These are phyloP conservation scores for Fistulinella prunicolor DNA, from an alignment of 768 basidiomycete genomes.

Conservation along the genomic window DNA sequence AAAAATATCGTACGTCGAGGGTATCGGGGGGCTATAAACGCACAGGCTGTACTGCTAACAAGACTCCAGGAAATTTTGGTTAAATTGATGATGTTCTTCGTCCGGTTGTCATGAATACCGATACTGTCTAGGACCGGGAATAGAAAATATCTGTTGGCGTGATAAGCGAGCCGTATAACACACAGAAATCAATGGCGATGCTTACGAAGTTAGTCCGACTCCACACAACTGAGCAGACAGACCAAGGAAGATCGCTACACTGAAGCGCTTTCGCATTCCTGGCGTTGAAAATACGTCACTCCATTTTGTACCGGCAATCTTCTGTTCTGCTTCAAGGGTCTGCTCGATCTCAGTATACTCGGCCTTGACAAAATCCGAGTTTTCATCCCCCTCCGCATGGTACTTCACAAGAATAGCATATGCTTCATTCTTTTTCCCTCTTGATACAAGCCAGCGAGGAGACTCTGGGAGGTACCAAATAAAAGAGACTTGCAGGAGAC, in stretches of 20 bases:
- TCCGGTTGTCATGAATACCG: conserved; percentile 8
- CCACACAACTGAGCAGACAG: conserved; percentile 14
- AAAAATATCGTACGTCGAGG: conserved; percentile 1
- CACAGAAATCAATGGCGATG: too few species aligned
- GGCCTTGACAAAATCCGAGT: conserved; percentile 55
- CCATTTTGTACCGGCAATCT: not conserved
- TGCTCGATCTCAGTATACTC: conserved; percentile 56
- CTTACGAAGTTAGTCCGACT: conserved; percentile 1
- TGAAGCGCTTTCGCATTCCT: conserved; percentile 11
- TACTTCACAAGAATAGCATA: too few species aligned
- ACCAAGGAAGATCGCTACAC: conserved; percentile 6
- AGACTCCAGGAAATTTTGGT: not conserved
- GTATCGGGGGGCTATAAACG: conserved; percentile 2
- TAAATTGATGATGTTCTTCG: too few species aligned
- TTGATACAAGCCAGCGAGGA: conserved; percentile 59
- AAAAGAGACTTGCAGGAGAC: conserved; percentile 52
- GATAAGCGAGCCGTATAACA: not conserved
- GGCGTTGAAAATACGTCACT: conserved; percentile 2
- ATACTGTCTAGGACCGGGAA: conserved; percentile 5
- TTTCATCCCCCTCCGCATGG: too few species aligned
- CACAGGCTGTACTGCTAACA: not conserved
- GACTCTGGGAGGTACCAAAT: conserved; percentile 59
- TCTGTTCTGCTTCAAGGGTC: conserved; percentile 40
- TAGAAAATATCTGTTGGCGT: too few species aligned
- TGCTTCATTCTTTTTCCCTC: too few species aligned